Conservation (phyloP, 2,329 filamentous ascomycete genomes). For the Emmonsiellopsis sp. region DNA sequence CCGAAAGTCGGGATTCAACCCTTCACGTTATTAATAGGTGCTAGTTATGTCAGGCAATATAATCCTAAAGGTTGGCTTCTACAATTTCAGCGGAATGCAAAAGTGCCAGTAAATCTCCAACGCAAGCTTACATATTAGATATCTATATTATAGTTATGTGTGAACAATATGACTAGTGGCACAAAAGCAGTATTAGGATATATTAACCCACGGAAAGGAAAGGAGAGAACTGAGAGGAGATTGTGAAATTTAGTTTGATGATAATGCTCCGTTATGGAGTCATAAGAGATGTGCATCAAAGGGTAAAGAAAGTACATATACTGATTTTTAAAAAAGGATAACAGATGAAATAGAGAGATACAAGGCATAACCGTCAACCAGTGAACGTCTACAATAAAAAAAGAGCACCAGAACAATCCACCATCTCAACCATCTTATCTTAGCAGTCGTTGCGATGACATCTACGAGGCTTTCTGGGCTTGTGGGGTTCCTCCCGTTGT, state of each 20-base stretch:
- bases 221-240: neutral
- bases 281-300: neutral
- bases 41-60: too few relatives aligned
- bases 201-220: too few relatives aligned
- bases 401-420: neutral
- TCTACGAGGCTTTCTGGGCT: constrained; percentile 36
- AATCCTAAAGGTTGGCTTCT: too few relatives aligned
- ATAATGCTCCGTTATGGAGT: neutral
- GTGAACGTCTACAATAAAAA: neutral
- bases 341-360: neutral
- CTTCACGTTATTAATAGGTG: too few relatives aligned
- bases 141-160: too few relatives aligned
- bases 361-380: neutral
- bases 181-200: too few relatives aligned
- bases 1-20: neutral
- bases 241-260: neutral
- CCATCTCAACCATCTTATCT: neutral
- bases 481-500: constrained; percentile 63
- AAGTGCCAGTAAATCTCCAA: too few relatives aligned
- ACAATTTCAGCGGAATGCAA: too few relatives aligned
- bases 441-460: neutral
- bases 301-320: neutral
- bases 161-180: too few relatives aligned
- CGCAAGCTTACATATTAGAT: too few relatives aligned
- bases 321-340: neutral